Conservation (phyloP, 2,329 filamentous ascomycete genomes). For the Coniosporium tulheliwenetii region DNA sequence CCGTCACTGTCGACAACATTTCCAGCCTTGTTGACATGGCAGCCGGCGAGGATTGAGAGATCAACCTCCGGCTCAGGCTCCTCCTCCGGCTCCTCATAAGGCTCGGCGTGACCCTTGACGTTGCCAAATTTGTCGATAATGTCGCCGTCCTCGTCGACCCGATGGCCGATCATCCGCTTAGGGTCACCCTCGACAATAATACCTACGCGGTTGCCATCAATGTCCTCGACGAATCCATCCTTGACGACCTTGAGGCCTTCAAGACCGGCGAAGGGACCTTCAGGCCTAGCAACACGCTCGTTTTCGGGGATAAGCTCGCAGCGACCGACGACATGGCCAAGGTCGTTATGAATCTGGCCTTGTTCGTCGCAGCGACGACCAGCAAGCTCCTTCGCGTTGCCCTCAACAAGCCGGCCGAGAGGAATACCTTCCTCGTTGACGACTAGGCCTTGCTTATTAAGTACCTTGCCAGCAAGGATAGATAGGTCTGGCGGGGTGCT, state of each 20-base stretch:
- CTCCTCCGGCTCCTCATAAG: constrained; percentile 33
- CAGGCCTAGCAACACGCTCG: constrained; percentile 38
- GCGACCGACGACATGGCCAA: constrained; percentile 39
- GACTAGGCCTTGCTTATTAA: constrained; percentile 44
- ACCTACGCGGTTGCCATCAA: constrained; percentile 64
- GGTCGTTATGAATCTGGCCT: constrained; percentile 39
- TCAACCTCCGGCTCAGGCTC: constrained; percentile 27
- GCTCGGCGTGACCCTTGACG: constrained; percentile 42
- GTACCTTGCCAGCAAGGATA: constrained; percentile 34
- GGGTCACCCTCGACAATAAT: constrained; percentile 54
- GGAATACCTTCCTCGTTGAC: constrained; percentile 37
- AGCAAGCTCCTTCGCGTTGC: constrained; percentile 38
- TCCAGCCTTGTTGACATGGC: constrained; percentile 47
- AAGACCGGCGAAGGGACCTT: constrained; percentile 55
- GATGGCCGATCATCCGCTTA: constrained; percentile 56
- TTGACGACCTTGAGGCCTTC: constrained; percentile 49
- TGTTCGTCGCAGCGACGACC: constrained; percentile 40
- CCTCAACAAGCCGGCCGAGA: constrained; percentile 39
- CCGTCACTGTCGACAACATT: constrained; percentile 45
- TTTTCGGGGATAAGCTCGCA: constrained; percentile 42
- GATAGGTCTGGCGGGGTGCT: constrained; percentile 31
- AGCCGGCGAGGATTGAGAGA: constrained; percentile 43
- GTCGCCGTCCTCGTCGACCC: constrained; percentile 70
- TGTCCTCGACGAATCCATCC: constrained; percentile 58
- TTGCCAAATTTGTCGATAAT: constrained; percentile 62